phyloP scores from a whole-genome alignment of 495 filamentous ascomycete species.

The Penicillium lagena region DNA sequence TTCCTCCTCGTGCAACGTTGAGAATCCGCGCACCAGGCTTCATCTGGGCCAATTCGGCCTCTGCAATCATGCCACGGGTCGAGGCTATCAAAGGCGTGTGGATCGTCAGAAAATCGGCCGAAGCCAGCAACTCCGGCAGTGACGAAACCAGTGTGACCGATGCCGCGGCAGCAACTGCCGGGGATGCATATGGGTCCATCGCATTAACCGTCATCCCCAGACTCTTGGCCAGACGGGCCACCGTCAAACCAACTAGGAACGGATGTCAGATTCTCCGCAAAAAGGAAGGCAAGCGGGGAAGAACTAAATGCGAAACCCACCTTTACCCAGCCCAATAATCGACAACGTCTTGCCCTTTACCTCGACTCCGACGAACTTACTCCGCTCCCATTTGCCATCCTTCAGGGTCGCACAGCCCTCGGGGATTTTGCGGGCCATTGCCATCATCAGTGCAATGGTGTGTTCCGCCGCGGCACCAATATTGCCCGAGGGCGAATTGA shows the following conservation, averaged over 20 bases:
- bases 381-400: slow-evolving; percentile 61
- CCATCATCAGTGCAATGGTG: slow-evolving; percentile 60
- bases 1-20: slow-evolving; percentile 69
- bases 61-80: slow-evolving; percentile 60
- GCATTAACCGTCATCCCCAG: slow-evolving; percentile 63
- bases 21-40: slow-evolving; percentile 57
- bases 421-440: slow-evolving; percentile 58
- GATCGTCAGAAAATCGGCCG: slow-evolving; percentile 66
- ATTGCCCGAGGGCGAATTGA: slow-evolving; percentile 64
- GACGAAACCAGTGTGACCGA: slow-evolving; percentile 49
- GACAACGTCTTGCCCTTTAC: slow-evolving; percentile 63
- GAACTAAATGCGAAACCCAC: slow-evolving; percentile 11
- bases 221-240: slow-evolving; percentile 61
- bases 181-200: slow-evolving; percentile 61
- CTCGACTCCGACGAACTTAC: slow-evolving; percentile 60
- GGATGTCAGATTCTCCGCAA: background rate
- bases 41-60: slow-evolving; percentile 58
- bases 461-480: slow-evolving; percentile 67
- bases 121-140: slow-evolving; percentile 49
- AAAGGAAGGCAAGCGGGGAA: background rate
- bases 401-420: slow-evolving; percentile 53
- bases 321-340: slow-evolving; percentile 64
- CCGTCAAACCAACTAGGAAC: slow-evolving; percentile 55
- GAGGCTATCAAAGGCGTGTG: slow-evolving; percentile 69
- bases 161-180: slow-evolving; percentile 49